A percentile compares a stretch with the other conserved stretches of the same genome.
These are phyloP conservation scores for Pythium dissotocum DNA, from an alignment of 352 stramenopile genomes.

Conservation along the genomic window DNA sequence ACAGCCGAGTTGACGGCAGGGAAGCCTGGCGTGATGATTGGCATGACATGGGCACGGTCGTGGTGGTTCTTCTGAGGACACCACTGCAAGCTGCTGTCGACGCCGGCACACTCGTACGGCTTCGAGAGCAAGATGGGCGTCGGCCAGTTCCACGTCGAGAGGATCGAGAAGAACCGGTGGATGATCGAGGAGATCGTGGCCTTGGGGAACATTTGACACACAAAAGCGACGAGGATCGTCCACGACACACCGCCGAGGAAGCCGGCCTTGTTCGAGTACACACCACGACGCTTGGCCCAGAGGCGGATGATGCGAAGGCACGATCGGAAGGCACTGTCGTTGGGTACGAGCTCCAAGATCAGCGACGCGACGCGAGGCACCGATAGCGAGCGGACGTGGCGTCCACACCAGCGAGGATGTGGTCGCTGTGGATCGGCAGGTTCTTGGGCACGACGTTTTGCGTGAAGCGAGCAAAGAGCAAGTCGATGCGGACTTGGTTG, in stretches of 20 bases:
- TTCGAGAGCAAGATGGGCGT: constrained; percentile 77
- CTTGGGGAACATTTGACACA: constrained; percentile 87
- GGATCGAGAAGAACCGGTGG: constrained; percentile 80
- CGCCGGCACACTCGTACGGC: constrained; percentile 44
- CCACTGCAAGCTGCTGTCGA: constrained; percentile 57
- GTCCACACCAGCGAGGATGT: constrained; percentile 79
- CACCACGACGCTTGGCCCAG: constrained; percentile 69
- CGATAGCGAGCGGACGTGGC: constrained; percentile 62
- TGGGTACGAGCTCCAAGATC: constrained; percentile 80
- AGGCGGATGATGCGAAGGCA: constrained; percentile 74
- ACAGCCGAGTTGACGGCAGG: constrained; percentile 82
- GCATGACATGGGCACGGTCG: constrained; percentile 83
- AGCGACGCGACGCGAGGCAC: constrained; percentile 78
- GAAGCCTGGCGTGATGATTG: constrained; percentile 86
- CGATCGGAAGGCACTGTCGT: constrained; percentile 65
- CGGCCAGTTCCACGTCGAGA: constrained; percentile 81
- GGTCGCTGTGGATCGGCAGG: constrained; percentile 71
- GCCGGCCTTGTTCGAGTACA: constrained; percentile 86
- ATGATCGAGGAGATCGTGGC: constrained; percentile 69
- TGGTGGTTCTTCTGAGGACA: constrained; percentile 70
- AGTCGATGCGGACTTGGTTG: constrained; percentile 62
- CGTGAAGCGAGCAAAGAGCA: constrained; percentile 80
- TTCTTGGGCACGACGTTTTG: constrained; percentile 68
- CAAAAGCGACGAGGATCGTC: constrained; percentile 83
- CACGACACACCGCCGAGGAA: constrained; percentile 84